Evolutionary conservation across 352 stramenopile genomes (phyloP), one percentile per base, ranked within the genome.

Genomic region (Globisporangium uncinulatum): DNA sequence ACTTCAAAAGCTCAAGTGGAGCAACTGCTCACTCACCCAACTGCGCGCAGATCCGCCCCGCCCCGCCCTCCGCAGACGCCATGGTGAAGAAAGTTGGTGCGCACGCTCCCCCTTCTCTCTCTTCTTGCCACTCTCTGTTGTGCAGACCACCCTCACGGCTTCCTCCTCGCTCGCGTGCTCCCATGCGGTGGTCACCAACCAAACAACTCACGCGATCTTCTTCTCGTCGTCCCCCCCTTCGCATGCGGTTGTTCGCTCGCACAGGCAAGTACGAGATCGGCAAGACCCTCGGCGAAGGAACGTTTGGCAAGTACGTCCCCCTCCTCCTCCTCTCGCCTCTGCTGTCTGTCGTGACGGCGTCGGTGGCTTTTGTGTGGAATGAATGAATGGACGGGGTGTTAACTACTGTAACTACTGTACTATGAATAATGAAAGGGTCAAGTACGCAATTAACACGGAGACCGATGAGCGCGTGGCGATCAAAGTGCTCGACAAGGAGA

Each of bases 401-500:
- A 29, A 29, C 4, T 29, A 29, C 24, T 29, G 2, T 29, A n/a
- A n/a, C n/a, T n/a, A n/a, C n/a, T n/a, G n/a, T n/a, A n/a, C n/a
- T 19, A 6, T 21, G n/a, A 8, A 29, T 47, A 47, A 3, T 8
- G 42, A 29, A 47, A 96, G 85, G 66, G 89, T 97, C 51, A 97
- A 97, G 69, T 94, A 96, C 82, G 95, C 96, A 13, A 79, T 98
- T 56, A 97, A 99, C 74, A 95, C 92, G 51, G 93, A 98, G 63
- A 98, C 94, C 34, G 82, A 94, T 51, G 87, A 98, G 71, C 85
- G 86, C 44, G 96, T 98, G 59, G 96, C 96, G 34, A 98, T 99
- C 69, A 99, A 99, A 76, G 90, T 98, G 63, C 79, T 99, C 59
- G 94, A 99, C 72, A 99, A 99, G 78, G 89, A 98, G 54, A 98